Evolutionary conservation across 2,329 filamentous ascomycete genomes (phyloP).

Genomic region (Hirsutella thompsonii): DNA sequence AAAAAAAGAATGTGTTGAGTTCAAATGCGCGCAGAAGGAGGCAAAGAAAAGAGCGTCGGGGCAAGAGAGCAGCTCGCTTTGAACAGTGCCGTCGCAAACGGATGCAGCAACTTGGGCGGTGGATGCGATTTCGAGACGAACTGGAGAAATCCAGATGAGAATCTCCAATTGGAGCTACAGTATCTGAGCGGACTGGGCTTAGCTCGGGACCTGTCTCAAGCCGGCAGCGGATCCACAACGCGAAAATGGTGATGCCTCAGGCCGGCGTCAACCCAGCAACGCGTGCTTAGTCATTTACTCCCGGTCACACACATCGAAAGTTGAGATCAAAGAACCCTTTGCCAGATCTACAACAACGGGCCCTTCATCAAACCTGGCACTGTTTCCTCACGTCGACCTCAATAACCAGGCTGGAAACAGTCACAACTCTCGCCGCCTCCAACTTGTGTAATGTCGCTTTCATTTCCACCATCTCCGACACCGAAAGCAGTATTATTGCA

Average conservation of each 20-base stretch:
- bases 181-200: no score
- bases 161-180: no score
- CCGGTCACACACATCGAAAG: no score
- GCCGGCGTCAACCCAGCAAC: not conserved
- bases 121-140: no score
- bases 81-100: not conserved
- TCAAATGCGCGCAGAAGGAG: not conserved
- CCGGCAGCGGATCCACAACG: no score
- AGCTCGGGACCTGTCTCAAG: no score
- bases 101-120: not conserved
- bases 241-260: not conserved
- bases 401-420: conserved; percentile 8
- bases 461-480: not conserved
- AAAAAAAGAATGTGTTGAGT: not conserved
- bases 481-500: not conserved
- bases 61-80: not conserved
- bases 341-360: no score
- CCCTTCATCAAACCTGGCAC: no score
- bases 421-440: conserved; percentile 6
- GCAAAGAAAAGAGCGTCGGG: not conserved
- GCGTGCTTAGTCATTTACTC: no score
- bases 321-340: no score
- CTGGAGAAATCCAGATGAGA: no score
- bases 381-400: conserved; percentile 5
- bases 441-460: conserved; percentile 7